A percentile compares a stretch with the other conserved stretches of the same genome.
Conservation (phyloP, 257 asterid species). For the Leonotis leonurus region DNA sequence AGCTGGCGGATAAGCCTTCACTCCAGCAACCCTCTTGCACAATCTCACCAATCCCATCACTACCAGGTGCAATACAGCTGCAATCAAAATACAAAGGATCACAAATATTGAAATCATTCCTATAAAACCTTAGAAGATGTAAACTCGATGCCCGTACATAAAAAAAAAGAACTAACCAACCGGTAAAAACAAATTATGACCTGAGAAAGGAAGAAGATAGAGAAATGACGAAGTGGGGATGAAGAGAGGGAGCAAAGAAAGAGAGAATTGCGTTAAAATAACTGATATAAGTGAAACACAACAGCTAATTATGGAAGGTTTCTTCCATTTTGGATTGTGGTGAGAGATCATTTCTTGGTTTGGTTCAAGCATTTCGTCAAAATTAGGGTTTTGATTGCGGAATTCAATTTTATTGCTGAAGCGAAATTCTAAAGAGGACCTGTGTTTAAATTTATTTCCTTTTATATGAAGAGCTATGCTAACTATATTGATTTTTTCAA, state of each 20-base stretch:
- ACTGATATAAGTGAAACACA: conserved; percentile 34
- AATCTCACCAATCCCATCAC: conserved; percentile 39
- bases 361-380: conserved; percentile 15
- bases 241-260: conserved; percentile 28
- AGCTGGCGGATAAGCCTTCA: conserved; percentile 49
- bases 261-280: conserved; percentile 30
- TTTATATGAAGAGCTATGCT: too few relatives aligned
- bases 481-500: too few relatives aligned
- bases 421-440: background rate
- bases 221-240: conserved; percentile 30
- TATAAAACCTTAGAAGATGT: background rate
- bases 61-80: conserved; percentile 31
- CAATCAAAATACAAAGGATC: background rate
- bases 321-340: conserved; percentile 19
- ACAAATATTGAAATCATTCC: background rate
- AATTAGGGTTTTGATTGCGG: background rate
- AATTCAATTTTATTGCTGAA: background rate
- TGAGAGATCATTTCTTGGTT: background rate
- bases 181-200: conserved; percentile 8
- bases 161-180: background rate
- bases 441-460: too few relatives aligned
- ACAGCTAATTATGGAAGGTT: conserved; percentile 16
- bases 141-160: background rate
- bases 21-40: conserved; percentile 41
- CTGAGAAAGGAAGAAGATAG: conserved; percentile 41